A percentile compares a stretch with the other conserved stretches of the same genome.
Conservation (phyloP, 768 basidiomycete species). For the Panaeolus papilionaceus region DNA sequence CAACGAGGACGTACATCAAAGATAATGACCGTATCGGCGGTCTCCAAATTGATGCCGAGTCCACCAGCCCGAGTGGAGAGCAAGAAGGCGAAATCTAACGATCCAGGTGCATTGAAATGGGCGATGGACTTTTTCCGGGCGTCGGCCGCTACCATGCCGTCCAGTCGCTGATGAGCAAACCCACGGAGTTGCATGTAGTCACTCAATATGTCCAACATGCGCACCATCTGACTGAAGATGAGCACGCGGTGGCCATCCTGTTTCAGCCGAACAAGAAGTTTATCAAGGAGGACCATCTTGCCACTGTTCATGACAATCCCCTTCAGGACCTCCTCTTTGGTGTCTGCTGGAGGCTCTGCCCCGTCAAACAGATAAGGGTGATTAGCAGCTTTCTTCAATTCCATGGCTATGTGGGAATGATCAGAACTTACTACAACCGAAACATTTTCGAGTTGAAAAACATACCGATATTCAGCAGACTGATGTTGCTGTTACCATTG, state of each 20-base stretch:
- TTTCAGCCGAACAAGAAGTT: constrained; percentile 88
- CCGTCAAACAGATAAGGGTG: constrained; percentile 99
- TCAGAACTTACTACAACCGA: background rate
- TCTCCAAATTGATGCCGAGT: constrained; percentile 98
- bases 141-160: constrained; percentile 95
- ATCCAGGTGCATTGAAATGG: constrained; percentile 93
- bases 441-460: constrained; percentile 9
- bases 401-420: constrained; percentile 73
- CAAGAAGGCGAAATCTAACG: constrained; percentile 95
- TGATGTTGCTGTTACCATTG: constrained; percentile 89
- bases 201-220: constrained; percentile 97
- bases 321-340: constrained; percentile 83
- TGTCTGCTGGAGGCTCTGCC: constrained; percentile 71
- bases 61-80: constrained; percentile 97
- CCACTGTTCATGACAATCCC: constrained; percentile 99
- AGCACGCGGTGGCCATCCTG: constrained; percentile 95
- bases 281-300: constrained; percentile 98
- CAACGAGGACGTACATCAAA: constrained; percentile 78
- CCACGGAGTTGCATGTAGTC: constrained; percentile 94
- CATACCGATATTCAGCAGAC: constrained; percentile 91
- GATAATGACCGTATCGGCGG: constrained; percentile 98
- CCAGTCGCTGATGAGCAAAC: constrained; percentile 92
- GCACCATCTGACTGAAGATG: constrained; percentile 99
- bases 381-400: constrained; percentile 97
- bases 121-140: constrained; percentile 94